Evolutionary conservation across 805 yeast genomes (phyloP), one percentile per base, ranked within the genome.

Genomic region (Wickerhamiella galacta): DNA sequence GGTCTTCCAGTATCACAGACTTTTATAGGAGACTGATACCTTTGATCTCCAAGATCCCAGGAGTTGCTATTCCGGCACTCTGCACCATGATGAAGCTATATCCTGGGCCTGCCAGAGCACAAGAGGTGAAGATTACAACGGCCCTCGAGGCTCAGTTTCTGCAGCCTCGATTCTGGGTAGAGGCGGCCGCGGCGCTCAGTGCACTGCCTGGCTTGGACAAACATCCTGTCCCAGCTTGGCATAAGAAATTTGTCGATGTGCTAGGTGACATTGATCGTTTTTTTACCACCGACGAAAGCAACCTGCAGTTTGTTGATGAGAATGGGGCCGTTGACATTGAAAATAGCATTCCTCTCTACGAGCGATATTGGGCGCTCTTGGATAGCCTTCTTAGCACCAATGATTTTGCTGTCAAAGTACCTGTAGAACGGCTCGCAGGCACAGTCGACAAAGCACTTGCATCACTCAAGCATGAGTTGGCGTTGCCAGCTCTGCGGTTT

Each of bases 1-100:
- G 82, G 36, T 79, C 93, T 2, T 92, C 95, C 6, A 74, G 74
- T 44, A 58, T 87, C 36, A 70, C 79, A 7, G 60, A 63, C 2
- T 68, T 77, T 27, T 68, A 81, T 25, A 46, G 45, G 24, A 29
- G 47, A 12, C 38, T 37, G 53, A 66, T 12, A 51, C 17, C 11
- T 10, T 24, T 43, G 4, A 20, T 42, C 14, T 32, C 30, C 8
- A 25, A 28, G 9, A 22, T 21, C 7, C 43, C 44, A 1, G 16
- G 8, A 6, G 32, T 32, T 2, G 24, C 33, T 6, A 12, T 29
- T 5, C 16, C 8, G 3, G 41, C 39, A 1, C 35, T 41, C 4
- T 18, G 31, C 3, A 28, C 11, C 5, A 29, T 46, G 38, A 25
- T 38, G 14, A 28, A 17, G 16, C 27, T 28, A 4, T 39, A 42